Evolutionary conservation across 2,329 filamentous ascomycete genomes (phyloP).

Genomic region (Trichoderma afroharzianum): DNA sequence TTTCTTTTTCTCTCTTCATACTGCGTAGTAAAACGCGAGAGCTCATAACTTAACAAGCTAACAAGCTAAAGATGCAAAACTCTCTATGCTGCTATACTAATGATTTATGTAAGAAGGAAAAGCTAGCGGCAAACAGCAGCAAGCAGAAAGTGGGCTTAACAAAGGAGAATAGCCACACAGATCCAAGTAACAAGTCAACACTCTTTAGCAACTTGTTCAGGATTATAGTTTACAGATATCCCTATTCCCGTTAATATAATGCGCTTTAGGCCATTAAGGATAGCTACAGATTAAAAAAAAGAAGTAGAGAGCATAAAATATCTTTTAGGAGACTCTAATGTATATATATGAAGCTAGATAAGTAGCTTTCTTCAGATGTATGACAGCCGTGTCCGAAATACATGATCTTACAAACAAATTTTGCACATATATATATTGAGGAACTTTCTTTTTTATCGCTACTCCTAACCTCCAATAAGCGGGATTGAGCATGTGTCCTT

Average conservation of each 20-base stretch:
- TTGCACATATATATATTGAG: neutral
- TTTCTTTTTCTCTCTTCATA: no score
- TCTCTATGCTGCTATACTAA: no score
- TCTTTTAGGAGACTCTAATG: neutral
- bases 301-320: neutral
- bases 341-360: neutral
- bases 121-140: no score
- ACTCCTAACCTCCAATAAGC: neutral
- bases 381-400: neutral
- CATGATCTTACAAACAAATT: neutral
- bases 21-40: no score
- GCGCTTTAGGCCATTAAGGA: neutral
- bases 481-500: neutral
- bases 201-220: neutral
- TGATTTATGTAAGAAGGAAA: no score
- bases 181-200: no score
- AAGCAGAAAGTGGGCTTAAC: no score
- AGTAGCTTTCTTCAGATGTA: neutral
- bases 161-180: no score
- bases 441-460: neutral
- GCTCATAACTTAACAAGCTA: no score
- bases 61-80: no score
- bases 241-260: neutral
- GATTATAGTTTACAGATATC: neutral
- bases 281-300: neutral